A percentile compares a stretch with the other conserved stretches of the same genome.
Evolutionary conservation across 2,329 filamentous ascomycete genomes (phyloP).

Genomic region (Didymella lethalis): DNA sequence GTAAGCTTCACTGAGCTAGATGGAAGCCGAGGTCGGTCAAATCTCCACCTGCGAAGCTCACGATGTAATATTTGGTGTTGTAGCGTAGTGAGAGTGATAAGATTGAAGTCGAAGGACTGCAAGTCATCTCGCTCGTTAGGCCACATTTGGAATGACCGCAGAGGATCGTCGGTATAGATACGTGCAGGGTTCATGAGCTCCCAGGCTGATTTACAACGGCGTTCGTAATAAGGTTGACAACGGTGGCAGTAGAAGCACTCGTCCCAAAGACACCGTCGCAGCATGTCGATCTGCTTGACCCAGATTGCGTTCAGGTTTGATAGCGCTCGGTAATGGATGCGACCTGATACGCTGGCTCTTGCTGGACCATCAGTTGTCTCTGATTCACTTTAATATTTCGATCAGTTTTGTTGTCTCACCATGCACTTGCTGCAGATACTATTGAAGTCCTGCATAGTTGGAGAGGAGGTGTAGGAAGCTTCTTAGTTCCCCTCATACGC

Average conservation of each 20-base stretch:
- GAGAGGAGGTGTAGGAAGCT: not conserved
- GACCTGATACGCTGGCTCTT: not conserved
- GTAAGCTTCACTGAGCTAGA: not conserved
- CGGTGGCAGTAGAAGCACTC: conserved; percentile 1
- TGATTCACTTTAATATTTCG: not conserved
- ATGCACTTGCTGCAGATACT: conserved; percentile 7
- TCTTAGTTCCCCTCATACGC: not conserved
- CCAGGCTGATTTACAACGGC: conserved; percentile 7
- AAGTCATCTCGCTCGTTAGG: conserved; percentile 1
- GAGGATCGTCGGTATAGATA: conserved; percentile 2
- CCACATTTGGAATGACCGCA: conserved; percentile 1
- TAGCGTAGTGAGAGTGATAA: not conserved
- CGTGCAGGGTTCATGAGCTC: not conserved
- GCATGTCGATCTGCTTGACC: conserved; percentile 2
- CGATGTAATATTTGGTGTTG: not conserved
- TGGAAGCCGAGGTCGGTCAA: not conserved
- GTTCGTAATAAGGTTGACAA: conserved; percentile 9
- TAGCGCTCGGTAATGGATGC: not conserved
- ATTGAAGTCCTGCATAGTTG: not conserved
- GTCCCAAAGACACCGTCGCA: not conserved
- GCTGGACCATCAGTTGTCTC: not conserved
- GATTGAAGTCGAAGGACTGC: not conserved
- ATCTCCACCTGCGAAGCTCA: not conserved
- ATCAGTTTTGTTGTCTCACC: not conserved
- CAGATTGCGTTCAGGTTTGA: not conserved